These are phyloP conservation scores for Hippophae gyantsensis DNA, from an alignment of 306 rosid species.

Conservation along the genomic window DNA sequence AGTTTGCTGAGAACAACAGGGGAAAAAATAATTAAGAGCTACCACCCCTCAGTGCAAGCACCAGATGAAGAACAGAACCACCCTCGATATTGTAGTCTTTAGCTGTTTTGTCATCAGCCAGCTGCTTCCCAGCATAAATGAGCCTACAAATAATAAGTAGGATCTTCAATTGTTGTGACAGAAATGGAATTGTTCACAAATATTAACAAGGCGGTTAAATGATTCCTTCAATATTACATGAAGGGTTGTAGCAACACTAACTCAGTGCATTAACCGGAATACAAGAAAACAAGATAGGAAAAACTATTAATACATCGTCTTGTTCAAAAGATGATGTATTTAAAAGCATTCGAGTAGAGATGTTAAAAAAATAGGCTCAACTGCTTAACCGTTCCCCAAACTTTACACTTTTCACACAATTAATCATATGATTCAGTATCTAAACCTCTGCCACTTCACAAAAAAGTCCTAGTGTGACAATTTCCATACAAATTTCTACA, in stretches of 20 bases:
- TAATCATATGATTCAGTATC: too few species aligned
- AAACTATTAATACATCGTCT: background rate
- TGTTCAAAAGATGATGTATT: too few species aligned
- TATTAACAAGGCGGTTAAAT: too few species aligned
- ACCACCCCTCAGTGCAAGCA: slow-evolving; percentile 92
- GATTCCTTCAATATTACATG: too few species aligned
- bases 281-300: background rate
- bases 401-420: too few species aligned
- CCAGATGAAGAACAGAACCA: slow-evolving; percentile 92
- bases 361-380: too few species aligned
- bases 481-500: too few species aligned
- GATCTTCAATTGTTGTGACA: background rate
- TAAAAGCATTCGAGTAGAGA: too few species aligned
- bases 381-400: too few species aligned
- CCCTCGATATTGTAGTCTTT: slow-evolving; percentile 98
- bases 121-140: slow-evolving; percentile 96
- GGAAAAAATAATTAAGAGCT: slow-evolving; percentile 7
- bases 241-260: background rate
- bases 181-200: background rate
- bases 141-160: slow-evolving; percentile 46
- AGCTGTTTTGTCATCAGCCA: slow-evolving; percentile 95
- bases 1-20: background rate
- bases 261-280: background rate
- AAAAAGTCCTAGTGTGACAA: too few species aligned
- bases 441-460: too few species aligned